A percentile compares a stretch with the other conserved stretches of the same genome.
phyloP scores from a whole-genome alignment of 805 yeast genomes.

The Starmerella floris region DNA sequence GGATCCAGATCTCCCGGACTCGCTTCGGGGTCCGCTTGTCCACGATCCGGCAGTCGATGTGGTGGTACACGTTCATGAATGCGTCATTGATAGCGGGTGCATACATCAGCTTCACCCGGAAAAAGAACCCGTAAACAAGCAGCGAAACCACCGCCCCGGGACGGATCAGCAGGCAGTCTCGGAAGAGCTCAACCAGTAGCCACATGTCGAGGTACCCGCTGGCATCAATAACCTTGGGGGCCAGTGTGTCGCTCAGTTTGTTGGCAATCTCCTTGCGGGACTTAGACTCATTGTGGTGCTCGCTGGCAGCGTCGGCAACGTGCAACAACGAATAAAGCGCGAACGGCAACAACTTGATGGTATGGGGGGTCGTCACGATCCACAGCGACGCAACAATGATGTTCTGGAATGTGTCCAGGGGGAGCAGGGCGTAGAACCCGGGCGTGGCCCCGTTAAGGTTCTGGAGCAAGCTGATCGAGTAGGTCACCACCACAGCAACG shows the following conservation, averaged over 20 bases:
- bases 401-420: slow-evolving; percentile 67
- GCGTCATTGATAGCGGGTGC: slow-evolving; percentile 53
- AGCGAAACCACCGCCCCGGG: slow-evolving; percentile 46
- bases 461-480: slow-evolving; percentile 20
- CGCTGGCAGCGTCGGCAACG: slow-evolving; percentile 36
- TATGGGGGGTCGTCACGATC: slow-evolving; percentile 46
- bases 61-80: slow-evolving; percentile 47
- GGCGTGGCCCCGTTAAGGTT: slow-evolving; percentile 52
- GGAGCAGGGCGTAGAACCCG: slow-evolving; percentile 45
- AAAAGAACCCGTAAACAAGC: slow-evolving; percentile 41
- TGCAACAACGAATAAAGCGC: slow-evolving; percentile 65
- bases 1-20: slow-evolving; percentile 37
- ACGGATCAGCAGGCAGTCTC: slow-evolving; percentile 43
- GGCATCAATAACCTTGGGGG: slow-evolving; percentile 7
- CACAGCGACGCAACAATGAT: slow-evolving; percentile 40
- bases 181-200: slow-evolving; percentile 31
- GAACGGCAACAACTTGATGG: slow-evolving; percentile 57
- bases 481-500: slow-evolving; percentile 17
- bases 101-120: slow-evolving; percentile 61
- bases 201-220: slow-evolving; percentile 41
- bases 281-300: slow-evolving; percentile 7
- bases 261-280: slow-evolving; percentile 3
- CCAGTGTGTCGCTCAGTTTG: slow-evolving; percentile 9
- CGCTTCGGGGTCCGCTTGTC: slow-evolving; percentile 38
- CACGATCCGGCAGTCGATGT: slow-evolving; percentile 41